phyloP scores from a whole-genome alignment of 2,329 filamentous ascomycete genomes.

The Colletotrichum sp. region DNA sequence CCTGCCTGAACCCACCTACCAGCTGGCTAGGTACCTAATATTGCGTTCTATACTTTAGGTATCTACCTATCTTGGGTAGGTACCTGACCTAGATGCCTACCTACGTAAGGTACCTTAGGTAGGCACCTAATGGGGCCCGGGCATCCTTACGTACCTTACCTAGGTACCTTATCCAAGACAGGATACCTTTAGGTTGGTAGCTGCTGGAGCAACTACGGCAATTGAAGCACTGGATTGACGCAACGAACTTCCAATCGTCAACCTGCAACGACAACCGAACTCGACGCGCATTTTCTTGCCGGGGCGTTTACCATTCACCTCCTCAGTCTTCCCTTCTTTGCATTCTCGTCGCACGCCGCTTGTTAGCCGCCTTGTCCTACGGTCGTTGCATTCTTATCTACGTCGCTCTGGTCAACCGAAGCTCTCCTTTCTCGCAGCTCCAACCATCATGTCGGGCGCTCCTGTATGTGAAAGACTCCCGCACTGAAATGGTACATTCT shows the following conservation, averaged over 20 bases:
- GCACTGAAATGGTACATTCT: neutral
- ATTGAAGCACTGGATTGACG: neutral
- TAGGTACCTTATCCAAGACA: neutral
- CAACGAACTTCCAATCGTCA: neutral
- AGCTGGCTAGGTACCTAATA: too few species aligned
- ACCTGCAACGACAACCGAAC: neutral
- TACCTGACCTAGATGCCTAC: too few species aligned
- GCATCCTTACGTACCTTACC: neutral
- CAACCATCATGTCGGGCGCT: slow-evolving; percentile 42
- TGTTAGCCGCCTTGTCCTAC: neutral
- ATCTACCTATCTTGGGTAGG: too few species aligned
- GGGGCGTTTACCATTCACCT: neutral
- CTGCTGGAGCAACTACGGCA: neutral
- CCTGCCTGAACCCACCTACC: too few species aligned
- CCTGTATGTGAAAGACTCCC: slow-evolving; percentile 33
- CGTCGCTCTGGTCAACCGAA: neutral
- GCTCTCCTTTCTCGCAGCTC: neutral
- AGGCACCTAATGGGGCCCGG: neutral
- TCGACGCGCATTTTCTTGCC: neutral
- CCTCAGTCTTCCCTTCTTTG: neutral
- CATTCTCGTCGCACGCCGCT: neutral
- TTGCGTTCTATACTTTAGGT: too few species aligned
- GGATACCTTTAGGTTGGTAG: neutral
- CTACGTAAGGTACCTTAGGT: neutral
- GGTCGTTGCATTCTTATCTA: neutral